phyloP scores from a whole-genome alignment of 1,284 basidiomycete genomes.

The Puccinia triticina region DNA sequence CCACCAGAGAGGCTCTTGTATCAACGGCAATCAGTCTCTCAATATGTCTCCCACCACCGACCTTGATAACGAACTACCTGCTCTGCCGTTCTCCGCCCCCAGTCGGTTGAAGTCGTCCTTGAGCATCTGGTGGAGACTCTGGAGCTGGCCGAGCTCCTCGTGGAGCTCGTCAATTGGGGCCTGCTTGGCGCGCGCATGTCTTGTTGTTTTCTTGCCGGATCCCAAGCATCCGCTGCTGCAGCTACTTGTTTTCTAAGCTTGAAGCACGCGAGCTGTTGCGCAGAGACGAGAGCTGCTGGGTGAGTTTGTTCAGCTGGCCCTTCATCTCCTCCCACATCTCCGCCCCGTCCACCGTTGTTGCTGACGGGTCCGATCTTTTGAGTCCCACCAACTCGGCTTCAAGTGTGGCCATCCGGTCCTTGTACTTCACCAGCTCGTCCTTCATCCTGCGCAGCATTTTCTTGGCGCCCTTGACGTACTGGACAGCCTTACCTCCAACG shows the following conservation, averaged over 20 bases:
- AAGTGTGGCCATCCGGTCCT: conserved; percentile 15
- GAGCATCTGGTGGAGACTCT: neutral
- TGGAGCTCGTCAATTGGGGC: neutral
- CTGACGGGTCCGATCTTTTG: conserved; percentile 32
- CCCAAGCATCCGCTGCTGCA: conserved; percentile 18
- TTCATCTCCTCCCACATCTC: conserved; percentile 14
- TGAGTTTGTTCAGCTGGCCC: conserved; percentile 15
- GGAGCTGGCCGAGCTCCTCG: neutral
- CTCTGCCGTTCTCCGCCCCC: neutral
- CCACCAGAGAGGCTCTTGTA: no score
- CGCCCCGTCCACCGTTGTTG: neutral
- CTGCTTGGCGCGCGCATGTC: neutral
- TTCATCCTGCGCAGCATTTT: conserved; percentile 98
- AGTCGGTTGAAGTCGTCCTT: neutral
- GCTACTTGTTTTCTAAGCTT: conserved; percentile 31
- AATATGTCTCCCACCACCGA: no score
- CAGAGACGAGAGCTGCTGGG: conserved; percentile 14
- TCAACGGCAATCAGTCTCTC: no score
- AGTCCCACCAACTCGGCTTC: conserved; percentile 22
- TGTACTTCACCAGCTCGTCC: conserved; percentile 60
- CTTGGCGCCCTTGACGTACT: conserved; percentile 73
- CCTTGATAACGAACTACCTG: no score
- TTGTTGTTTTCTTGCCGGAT: conserved; percentile 28
- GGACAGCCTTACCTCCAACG: conserved; percentile 59
- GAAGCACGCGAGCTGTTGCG: conserved; percentile 4